Percentiles rank a stretch among this genome's conserved stretches.
Conservation (phyloP, 1,284 basidiomycete species). For the Volvariella surrecta region DNA sequence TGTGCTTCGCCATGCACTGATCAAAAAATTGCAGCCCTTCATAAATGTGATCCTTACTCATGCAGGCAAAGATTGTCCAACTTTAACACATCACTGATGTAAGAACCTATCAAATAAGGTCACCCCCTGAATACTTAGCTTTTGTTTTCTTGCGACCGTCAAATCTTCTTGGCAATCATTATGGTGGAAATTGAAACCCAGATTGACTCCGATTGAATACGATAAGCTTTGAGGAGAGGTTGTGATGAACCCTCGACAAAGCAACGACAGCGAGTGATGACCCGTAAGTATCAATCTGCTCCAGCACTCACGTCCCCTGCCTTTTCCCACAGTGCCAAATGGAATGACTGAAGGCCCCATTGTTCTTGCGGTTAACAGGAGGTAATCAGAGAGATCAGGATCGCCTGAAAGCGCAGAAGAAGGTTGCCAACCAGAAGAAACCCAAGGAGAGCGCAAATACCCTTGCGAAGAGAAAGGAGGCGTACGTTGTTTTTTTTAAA, state of each 20-base stretch:
- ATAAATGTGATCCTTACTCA: too few relatives aligned
- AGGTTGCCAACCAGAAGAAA: slow-evolving; percentile 45
- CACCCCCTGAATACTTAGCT: too few relatives aligned
- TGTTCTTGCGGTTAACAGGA: slow-evolving; percentile 41
- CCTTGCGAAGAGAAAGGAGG: slow-evolving; percentile 64
- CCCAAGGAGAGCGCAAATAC: slow-evolving; percentile 57
- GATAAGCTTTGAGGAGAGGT: slow-evolving; percentile 1
- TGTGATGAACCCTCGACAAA: slow-evolving; percentile 4
- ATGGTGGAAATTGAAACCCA: slow-evolving; percentile 7
- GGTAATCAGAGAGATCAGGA: slow-evolving; percentile 76
- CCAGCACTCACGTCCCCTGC: slow-evolving; percentile 11
- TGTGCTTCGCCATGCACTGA: too few relatives aligned
- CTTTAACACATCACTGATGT: too few relatives aligned
- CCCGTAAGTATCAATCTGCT: slow-evolving; percentile 30
- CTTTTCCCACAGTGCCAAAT: background rate
- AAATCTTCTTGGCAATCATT: background rate
- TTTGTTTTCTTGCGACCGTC: too few relatives aligned
- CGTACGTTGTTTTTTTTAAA: slow-evolving; percentile 37
- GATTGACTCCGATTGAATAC: slow-evolving; percentile 11
- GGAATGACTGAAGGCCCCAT: slow-evolving; percentile 12
- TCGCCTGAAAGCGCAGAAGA: slow-evolving; percentile 67
- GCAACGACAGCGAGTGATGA: slow-evolving; percentile 27
- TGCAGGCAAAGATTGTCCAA: too few relatives aligned
- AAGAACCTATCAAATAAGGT: too few relatives aligned
- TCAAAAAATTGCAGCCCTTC: too few relatives aligned